Evolutionary conservation across 768 basidiomycete genomes (phyloP), one percentile per base, ranked within the genome.

Genomic region (Leccinum incarnatum): DNA sequence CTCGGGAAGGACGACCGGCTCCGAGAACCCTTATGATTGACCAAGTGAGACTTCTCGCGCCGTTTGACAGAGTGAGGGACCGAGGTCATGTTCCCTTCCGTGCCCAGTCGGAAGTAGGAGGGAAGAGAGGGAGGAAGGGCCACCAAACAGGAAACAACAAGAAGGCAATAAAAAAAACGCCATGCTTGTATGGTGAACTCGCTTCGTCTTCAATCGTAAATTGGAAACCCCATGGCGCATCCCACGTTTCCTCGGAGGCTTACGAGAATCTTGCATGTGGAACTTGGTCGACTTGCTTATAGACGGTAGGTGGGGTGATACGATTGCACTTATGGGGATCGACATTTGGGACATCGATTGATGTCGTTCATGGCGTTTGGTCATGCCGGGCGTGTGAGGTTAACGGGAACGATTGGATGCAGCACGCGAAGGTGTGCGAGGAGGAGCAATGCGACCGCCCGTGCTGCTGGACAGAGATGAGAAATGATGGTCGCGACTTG

Each of bases 211-310:
- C 81, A n/a, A 79, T 79, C 48, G 80, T 78, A 53, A 84, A 78
- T 9, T 78, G 78, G 54, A 88, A 77, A 15, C 78, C 67, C 90
- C 88, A 91, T 7, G 81, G 77, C 2, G 89, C 90, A 53, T 77
- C 74, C 81, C 79, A 4, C 81, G 66, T 58, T 68, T 72, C 47
- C 80, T 83, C 1, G 82, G 79, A 4, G 88, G 88, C 63, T 78
- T 86, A n/a, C 84, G 81, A 0, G 89, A 90, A 70, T 92, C 90
- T 34, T 87, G 84, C 90, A 92, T 92, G 66, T 91, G 88, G 64
- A 85, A 92, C 17, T 77, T 79, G 29, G 81, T 72, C 12, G 84
- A 84, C 48, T 75, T 78, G 37, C 78, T 74, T 37, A 93, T 66
- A 8, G 90, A 91, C 5, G 89, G 90, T 25, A 87, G 88, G 65